A percentile compares a stretch with the other conserved stretches of the same genome.
Conservation (phyloP, 495 filamentous ascomycete species). For the Aspergillus funiculosus region DNA sequence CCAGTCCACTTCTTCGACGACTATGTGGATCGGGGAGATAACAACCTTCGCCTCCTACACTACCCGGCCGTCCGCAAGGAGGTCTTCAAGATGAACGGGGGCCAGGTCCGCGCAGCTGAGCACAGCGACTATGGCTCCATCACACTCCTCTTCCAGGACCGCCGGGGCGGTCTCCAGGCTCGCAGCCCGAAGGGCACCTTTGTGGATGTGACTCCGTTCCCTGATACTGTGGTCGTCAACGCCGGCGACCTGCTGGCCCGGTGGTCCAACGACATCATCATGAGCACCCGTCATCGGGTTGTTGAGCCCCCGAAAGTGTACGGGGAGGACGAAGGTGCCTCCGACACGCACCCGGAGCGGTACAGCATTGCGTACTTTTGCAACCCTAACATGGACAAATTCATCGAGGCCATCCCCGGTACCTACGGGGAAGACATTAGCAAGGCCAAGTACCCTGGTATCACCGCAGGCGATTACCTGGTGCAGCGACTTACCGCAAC, state of each 20-base stretch:
- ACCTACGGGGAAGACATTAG: slow-evolving; percentile 61
- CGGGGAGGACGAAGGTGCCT: slow-evolving; percentile 17
- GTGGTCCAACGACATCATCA: slow-evolving; percentile 89
- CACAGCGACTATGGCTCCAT: slow-evolving; percentile 88
- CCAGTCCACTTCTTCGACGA: slow-evolving; percentile 70
- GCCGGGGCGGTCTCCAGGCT: slow-evolving; percentile 77
- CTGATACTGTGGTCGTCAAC: slow-evolving; percentile 82
- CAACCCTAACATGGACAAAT: slow-evolving; percentile 74
- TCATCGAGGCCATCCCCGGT: slow-evolving; percentile 82
- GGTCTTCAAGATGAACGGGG: slow-evolving; percentile 64
- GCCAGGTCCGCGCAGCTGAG: slow-evolving; percentile 75
- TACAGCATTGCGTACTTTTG: slow-evolving; percentile 73
- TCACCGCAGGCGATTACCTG: slow-evolving; percentile 79
- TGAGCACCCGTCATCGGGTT: slow-evolving; percentile 82
- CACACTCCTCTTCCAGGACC: slow-evolving; percentile 87
- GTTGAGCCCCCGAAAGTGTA: slow-evolving; percentile 63
- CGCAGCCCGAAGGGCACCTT: slow-evolving; percentile 69
- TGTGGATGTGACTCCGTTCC: slow-evolving; percentile 76
- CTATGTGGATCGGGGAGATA: slow-evolving; percentile 69
- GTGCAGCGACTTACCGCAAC: slow-evolving; percentile 73
- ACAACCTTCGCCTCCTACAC: slow-evolving; percentile 82
- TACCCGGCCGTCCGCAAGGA: slow-evolving; percentile 67
- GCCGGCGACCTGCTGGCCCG: slow-evolving; percentile 82
- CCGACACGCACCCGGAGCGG: slow-evolving; percentile 38
- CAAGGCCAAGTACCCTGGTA: slow-evolving; percentile 64